phyloP scores from a whole-genome alignment of 2,329 filamentous ascomycete species.

The Colletotrichum sojae region DNA sequence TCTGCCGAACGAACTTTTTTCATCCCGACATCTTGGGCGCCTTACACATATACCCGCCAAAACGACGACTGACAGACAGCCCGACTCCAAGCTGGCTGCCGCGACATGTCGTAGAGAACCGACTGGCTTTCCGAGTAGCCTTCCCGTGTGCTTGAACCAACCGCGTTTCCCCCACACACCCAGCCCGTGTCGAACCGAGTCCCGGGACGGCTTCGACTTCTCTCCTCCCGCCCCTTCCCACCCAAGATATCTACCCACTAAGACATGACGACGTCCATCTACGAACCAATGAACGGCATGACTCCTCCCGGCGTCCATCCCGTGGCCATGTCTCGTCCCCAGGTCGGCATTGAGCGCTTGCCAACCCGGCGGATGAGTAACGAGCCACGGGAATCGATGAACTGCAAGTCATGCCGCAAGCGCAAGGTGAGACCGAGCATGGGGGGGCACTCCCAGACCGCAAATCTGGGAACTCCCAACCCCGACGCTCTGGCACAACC shows the following conservation, averaged over 20 bases:
- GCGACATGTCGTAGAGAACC: conserved; percentile 30
- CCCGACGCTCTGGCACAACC: not conserved
- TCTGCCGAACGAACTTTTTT: not conserved
- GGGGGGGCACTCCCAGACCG: not conserved
- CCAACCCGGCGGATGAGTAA: conserved; percentile 78
- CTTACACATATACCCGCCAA: not conserved
- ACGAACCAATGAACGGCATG: conserved; percentile 58
- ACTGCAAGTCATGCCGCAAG: conserved; percentile 94
- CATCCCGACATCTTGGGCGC: not conserved
- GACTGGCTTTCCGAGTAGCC: conserved; percentile 20
- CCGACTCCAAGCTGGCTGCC: conserved; percentile 2
- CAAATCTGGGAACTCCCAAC: not conserved
- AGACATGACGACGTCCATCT: conserved; percentile 57
- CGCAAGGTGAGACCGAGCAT: conserved; percentile 76
- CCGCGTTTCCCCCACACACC: conserved; percentile 1
- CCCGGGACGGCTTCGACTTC: not conserved
- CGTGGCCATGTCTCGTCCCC: conserved; percentile 77
- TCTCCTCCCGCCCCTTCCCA: not conserved
- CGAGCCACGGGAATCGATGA: conserved; percentile 91
- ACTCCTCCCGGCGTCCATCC: conserved; percentile 61
- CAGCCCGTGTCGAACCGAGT: not conserved
- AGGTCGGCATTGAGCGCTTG: conserved; percentile 85
- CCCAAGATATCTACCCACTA: conserved; percentile 1
- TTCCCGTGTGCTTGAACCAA: conserved; percentile 18
- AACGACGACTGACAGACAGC: conserved; percentile 1